Evolutionary conservation across 495 filamentous ascomycete genomes (phyloP), one percentile per base, ranked within the genome.

Genomic region (Aspergillus steynii): DNA sequence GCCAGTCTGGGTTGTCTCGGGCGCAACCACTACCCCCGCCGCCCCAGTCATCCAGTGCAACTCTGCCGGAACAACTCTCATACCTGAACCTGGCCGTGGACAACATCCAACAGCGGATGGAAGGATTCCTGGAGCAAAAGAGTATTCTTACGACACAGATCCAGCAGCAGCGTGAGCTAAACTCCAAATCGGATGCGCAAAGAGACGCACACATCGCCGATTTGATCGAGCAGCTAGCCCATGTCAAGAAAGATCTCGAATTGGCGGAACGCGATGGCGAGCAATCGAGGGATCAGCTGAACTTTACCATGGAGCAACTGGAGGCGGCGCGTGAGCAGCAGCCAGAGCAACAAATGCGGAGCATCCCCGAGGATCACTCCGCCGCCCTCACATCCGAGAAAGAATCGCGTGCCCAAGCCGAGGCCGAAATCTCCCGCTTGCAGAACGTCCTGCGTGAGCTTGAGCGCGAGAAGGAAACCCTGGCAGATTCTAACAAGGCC

Each of bases 161-260:
- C 65, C 92, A 96, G 74, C 91, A 96, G 70, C 93, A 97, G 73
- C 88, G 92, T 47, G 91, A 95, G 66, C 82, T 96, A 54, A 95
- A 93, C 70, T 90, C 76, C 64, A 83, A 84, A 66, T 86, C 84
- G 0, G 84, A 86, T 61, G 76, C 78, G 0, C 76, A 85, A 61
- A 80, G 83, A 50, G 85, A 86, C 62, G 77, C 78, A 5, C 77
- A 83, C 50, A 76, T 85, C 47, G 78, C 71, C 31, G 78, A 82
- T 28, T 61, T 84, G 51, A 76, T 76, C 29, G 80, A 81, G 80
- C 75, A 83, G 65, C 61, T 83, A 50, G 59, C 80, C 56, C 72
- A 77, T 45, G 61, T 63, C 6, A 80, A 74, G 53, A 76, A 70
- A 53, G 72, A 78, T 5, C 67, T 77, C 20, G 77, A 80, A 46